A percentile compares a stretch with the other conserved stretches of the same genome.
These are phyloP conservation scores for Exophiala sideris DNA, from an alignment of 2,329 filamentous ascomycete species.

Conservation along the genomic window DNA sequence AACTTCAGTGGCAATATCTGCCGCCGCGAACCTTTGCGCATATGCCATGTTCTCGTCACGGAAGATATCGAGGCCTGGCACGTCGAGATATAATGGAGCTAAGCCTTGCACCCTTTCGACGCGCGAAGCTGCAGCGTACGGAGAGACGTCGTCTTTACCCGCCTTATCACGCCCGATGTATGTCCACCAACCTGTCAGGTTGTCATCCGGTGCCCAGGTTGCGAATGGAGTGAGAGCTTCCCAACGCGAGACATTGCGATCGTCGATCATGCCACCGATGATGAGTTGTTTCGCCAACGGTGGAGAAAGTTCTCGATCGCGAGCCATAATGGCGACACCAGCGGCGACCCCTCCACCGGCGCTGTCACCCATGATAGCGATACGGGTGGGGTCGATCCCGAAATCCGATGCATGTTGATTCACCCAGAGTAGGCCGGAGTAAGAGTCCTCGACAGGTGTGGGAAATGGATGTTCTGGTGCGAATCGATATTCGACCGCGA, in stretches of 20 bases:
- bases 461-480: constrained; percentile 30
- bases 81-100: constrained; percentile 45
- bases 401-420: constrained; percentile 38
- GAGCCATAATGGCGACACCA: constrained; percentile 38
- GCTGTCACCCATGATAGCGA: constrained; percentile 43
- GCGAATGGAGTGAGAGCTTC: constrained; percentile 34
- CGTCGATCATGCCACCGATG: constrained; percentile 49
- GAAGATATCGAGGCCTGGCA: constrained; percentile 45
- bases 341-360: constrained; percentile 45
- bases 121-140: constrained; percentile 38
- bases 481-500: constrained; percentile 31
- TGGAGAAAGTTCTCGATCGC: constrained; percentile 33
- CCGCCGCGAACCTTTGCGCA: constrained; percentile 39
- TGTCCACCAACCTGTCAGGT: constrained; percentile 42
- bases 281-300: constrained; percentile 42
- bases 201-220: constrained; percentile 39
- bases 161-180: constrained; percentile 31
- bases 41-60: constrained; percentile 41
- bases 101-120: constrained; percentile 34
- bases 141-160: constrained; percentile 31
- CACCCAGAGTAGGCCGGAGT: constrained; percentile 38
- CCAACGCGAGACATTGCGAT: constrained; percentile 35
- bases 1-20: constrained; percentile 42
- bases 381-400: constrained; percentile 39
- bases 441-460: constrained; percentile 30